A percentile compares a stretch with the other conserved stretches of the same genome.
phyloP scores from a whole-genome alignment of 352 stramenopile species.

The Phytophthora vignae region DNA sequence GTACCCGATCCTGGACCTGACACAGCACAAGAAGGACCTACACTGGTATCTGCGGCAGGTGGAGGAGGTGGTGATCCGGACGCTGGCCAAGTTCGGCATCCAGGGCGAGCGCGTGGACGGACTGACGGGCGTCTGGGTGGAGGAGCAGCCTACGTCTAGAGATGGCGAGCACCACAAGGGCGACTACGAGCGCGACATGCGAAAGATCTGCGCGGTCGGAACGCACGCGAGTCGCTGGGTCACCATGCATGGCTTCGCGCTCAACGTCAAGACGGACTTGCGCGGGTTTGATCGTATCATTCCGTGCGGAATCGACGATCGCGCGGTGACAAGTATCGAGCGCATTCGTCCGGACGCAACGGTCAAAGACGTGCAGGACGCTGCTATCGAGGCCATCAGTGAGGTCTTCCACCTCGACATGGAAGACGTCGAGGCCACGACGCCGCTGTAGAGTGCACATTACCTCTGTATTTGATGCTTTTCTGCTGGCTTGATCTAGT shows the following conservation, averaged over 20 bases:
- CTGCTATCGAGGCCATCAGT: constrained; percentile 66
- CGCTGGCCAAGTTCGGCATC: constrained; percentile 89
- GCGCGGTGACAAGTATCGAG: constrained; percentile 86
- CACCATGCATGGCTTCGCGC: constrained; percentile 98
- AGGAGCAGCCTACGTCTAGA: constrained; percentile 41
- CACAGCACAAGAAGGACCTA: constrained; percentile 94
- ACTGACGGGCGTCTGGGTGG: constrained; percentile 97
- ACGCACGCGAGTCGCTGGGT: constrained; percentile 97
- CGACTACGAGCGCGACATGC: constrained; percentile 66
- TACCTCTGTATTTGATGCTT: constrained; percentile 18
- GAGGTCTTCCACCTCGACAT: constrained; percentile 82
- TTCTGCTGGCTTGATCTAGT: constrained; percentile 26
- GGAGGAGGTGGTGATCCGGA: constrained; percentile 96
- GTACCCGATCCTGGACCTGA: constrained; percentile 98
- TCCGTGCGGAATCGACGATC: constrained; percentile 96
- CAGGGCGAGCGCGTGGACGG: constrained; percentile 91
- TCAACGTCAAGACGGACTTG: constrained; percentile 97
- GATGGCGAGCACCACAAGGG: constrained; percentile 29
- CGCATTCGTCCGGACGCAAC: constrained; percentile 57
- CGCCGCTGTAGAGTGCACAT: constrained; percentile 45
- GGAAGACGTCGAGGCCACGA: constrained; percentile 46
- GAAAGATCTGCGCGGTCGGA: constrained; percentile 97
- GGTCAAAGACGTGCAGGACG: constrained; percentile 69
- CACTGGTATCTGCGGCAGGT: constrained; percentile 98
- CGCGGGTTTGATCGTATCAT: constrained; percentile 95